A percentile compares a stretch with the other conserved stretches of the same genome.
These are phyloP conservation scores for Phialophora verrucosa DNA, from an alignment of 2,329 filamentous ascomycete species.

Conservation along the genomic window DNA sequence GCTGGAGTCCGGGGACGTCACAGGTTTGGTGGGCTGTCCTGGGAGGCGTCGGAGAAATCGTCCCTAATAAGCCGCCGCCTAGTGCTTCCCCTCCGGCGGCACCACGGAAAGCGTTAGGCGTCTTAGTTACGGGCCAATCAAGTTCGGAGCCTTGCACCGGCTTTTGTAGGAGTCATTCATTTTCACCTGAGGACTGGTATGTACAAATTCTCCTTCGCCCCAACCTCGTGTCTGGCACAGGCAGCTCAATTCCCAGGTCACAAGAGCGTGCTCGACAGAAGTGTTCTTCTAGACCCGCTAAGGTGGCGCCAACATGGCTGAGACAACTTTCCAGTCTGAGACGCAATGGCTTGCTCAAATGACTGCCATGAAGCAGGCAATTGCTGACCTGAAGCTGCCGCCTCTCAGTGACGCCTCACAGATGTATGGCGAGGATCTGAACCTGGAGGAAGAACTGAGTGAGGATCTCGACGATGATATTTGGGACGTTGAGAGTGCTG, in stretches of 20 bases:
- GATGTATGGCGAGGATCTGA: constrained; percentile 60
- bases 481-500: constrained; percentile 78
- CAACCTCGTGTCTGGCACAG: constrained; percentile 11
- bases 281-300: not conserved
- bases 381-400: constrained; percentile 71
- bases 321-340: constrained; percentile 47
- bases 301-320: constrained; percentile 29
- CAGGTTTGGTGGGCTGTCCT: not conserved
- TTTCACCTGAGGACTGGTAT: not conserved
- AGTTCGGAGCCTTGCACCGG: not conserved
- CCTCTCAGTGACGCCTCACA: constrained; percentile 53
- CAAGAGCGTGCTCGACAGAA: not conserved
- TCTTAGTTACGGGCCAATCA: not conserved
- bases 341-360: constrained; percentile 84
- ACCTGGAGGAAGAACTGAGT: constrained; percentile 64
- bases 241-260: constrained; percentile 9
- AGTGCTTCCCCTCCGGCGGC: not conserved
- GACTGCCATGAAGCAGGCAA: constrained; percentile 81
- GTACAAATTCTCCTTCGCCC: not conserved
- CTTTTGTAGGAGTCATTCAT: constrained; percentile 5
- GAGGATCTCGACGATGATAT: constrained; percentile 77
- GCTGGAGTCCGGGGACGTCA: not conserved
- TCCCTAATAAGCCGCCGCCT: not conserved
- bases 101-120: constrained; percentile 1
- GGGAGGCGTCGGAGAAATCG: not conserved